These are phyloP conservation scores for Aleurites moluccanus DNA, from an alignment of 441 rosid genomes.

Conservation along the genomic window DNA sequence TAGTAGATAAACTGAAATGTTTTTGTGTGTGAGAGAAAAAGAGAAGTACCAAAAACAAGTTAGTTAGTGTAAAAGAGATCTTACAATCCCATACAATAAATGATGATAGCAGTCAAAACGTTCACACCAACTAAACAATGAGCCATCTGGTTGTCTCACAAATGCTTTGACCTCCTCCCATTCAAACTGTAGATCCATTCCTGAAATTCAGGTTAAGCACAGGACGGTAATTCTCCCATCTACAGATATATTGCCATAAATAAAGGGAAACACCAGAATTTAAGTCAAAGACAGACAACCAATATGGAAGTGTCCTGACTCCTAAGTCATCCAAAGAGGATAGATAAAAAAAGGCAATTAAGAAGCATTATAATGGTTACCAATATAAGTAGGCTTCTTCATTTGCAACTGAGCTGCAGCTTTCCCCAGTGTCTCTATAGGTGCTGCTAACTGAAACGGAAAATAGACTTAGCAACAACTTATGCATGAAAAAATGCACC, in stretches of 20 bases:
- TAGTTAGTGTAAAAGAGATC: constrained; percentile 23
- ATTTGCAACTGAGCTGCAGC: constrained; percentile 77
- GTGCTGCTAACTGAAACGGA: constrained; percentile 69
- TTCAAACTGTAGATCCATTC: constrained; percentile 85
- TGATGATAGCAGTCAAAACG: constrained; percentile 73
- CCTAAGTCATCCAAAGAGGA: constrained; percentile 1
- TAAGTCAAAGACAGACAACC: not conserved
- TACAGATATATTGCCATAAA: not conserved
- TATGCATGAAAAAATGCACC: not conserved
- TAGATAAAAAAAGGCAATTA: not conserved
- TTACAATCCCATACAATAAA: constrained; percentile 67
- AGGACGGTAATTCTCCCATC: not conserved
- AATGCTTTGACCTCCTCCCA: constrained; percentile 80
- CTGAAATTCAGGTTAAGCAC: constrained; percentile 40
- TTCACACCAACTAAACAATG: constrained; percentile 90
- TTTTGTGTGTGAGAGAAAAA: not conserved
- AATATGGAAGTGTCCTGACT: not conserved
- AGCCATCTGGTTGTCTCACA: constrained; percentile 77
- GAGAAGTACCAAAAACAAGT: not conserved
- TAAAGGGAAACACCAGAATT: not conserved
- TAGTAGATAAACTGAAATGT: not conserved
- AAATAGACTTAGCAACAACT: constrained; percentile 19
- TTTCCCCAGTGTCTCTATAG: constrained; percentile 58
- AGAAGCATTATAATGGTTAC: constrained; percentile 35
- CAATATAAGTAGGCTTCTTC: constrained; percentile 81